Conservation (phyloP, 1,284 basidiomycete species). For the Golubevia sp. region DNA sequence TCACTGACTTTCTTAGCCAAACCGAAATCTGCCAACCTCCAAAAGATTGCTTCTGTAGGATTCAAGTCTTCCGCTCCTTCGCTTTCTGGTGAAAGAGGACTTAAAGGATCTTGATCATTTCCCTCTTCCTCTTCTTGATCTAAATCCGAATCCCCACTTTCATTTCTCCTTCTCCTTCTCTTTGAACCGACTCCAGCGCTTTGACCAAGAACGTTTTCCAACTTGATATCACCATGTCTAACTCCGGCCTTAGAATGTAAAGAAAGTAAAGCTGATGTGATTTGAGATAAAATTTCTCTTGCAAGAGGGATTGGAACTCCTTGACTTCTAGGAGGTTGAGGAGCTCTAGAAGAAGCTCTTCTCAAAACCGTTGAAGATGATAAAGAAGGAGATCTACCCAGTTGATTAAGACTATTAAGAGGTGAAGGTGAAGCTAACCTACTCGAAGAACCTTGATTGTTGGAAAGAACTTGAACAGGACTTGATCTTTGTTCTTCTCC, state of each 20-base stretch:
- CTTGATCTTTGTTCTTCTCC: no score
- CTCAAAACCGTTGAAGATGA: no score
- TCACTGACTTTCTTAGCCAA: slow-evolving; percentile 65
- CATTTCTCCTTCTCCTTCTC: neutral
- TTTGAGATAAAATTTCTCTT: slow-evolving; percentile 85
- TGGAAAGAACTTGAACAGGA: no score
- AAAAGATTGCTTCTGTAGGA: slow-evolving; percentile 17
- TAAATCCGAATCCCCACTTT: neutral
- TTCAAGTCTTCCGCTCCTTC: neutral
- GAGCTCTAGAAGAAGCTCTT: no score
- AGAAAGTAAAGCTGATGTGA: slow-evolving; percentile 82
- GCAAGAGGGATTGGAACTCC: slow-evolving; percentile 65
- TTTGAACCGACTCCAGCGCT: slow-evolving; percentile 7
- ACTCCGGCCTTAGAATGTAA: slow-evolving; percentile 78
- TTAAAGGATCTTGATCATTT: neutral
- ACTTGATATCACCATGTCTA: slow-evolving; percentile 73
- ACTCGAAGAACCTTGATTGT: no score
- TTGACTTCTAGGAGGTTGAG: slow-evolving; percentile 16
- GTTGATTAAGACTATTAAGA: no score
- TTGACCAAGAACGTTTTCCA: slow-evolving; percentile 82
- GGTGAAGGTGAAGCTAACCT: no score
- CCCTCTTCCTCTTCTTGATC: no score
- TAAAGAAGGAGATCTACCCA: no score
- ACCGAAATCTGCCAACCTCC: slow-evolving; percentile 76
- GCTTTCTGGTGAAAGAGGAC: neutral